phyloP scores from a whole-genome alignment of 305 asterid genomes.

The Galium porrigens region DNA sequence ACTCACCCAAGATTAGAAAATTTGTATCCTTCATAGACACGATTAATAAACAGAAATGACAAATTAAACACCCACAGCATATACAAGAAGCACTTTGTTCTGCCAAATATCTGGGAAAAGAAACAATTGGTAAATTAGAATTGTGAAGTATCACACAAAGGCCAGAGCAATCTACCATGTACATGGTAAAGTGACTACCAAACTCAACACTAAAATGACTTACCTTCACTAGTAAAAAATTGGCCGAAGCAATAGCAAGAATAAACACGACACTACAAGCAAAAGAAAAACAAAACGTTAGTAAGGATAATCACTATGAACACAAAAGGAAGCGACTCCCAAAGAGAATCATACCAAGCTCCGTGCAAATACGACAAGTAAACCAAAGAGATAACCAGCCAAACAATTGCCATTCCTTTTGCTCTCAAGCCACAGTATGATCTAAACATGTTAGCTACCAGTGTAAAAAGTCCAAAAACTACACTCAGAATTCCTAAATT shows the following conservation, averaged over 20 bases:
- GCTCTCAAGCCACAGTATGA: slow-evolving; percentile 42
- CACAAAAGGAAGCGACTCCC: slow-evolving; percentile 17
- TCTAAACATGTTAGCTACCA: slow-evolving; percentile 46
- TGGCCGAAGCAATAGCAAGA: slow-evolving; percentile 53
- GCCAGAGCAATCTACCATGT: background rate
- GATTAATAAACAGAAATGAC: slow-evolving; percentile 62
- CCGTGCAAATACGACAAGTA: slow-evolving; percentile 75
- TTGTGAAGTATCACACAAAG: slow-evolving; percentile 18
- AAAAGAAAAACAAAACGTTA: slow-evolving; percentile 13
- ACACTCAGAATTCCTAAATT: slow-evolving; percentile 54
- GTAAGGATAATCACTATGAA: slow-evolving; percentile 15
- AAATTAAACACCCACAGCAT: slow-evolving; percentile 70
- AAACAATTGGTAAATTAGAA: slow-evolving; percentile 36
- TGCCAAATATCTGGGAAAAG: slow-evolving; percentile 67
- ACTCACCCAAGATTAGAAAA: slow-evolving; percentile 80
- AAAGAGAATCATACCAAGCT: slow-evolving; percentile 47
- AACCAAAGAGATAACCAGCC: slow-evolving; percentile 56
- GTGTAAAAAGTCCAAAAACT: slow-evolving; percentile 60
- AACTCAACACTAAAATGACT: slow-evolving; percentile 15
- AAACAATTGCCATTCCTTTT: slow-evolving; percentile 68
- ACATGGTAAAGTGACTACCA: background rate
- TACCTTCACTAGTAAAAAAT: slow-evolving; percentile 81
- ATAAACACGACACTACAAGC: slow-evolving; percentile 59
- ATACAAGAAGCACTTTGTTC: slow-evolving; percentile 50
- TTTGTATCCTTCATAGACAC: slow-evolving; percentile 71